Evolutionary conservation across 805 yeast species (phyloP).

Genomic region (Kodamaea laetipori): DNA sequence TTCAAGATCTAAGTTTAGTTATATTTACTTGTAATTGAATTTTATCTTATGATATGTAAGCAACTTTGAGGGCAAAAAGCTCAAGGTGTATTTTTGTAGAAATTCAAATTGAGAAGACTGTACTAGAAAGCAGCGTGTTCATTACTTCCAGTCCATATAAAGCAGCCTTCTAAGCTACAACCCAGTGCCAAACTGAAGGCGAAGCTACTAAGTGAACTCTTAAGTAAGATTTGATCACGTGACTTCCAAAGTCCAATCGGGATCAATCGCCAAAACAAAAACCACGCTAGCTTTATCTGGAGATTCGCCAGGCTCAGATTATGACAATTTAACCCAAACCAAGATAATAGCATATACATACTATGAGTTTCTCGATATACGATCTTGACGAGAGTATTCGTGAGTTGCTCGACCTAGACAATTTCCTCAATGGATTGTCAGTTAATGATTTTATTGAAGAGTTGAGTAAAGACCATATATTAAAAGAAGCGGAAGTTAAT

Average conservation of each 20-base stretch:
- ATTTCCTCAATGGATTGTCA: slow-evolving; percentile 67
- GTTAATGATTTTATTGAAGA: slow-evolving; percentile 81
- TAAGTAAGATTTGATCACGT: too few species aligned
- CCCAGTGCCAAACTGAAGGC: too few species aligned
- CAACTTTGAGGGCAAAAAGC: too few species aligned
- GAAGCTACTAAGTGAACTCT: too few species aligned
- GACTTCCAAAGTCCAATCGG: too few species aligned
- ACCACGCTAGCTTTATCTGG: too few species aligned
- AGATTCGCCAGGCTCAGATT: not conserved
- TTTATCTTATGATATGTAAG: not conserved
- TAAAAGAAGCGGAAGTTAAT: slow-evolving; percentile 52
- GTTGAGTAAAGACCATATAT: slow-evolving; percentile 66
- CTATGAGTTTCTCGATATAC: slow-evolving; percentile 44
- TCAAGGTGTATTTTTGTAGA: too few species aligned
- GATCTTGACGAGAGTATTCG: slow-evolving; percentile 67
- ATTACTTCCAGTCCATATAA: too few species aligned
- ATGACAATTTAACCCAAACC: not conserved
- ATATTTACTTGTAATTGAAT: not conserved
- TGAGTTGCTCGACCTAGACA: slow-evolving; percentile 56
- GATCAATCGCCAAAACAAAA: too few species aligned
- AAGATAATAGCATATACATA: not conserved
- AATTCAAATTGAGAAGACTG: too few species aligned
- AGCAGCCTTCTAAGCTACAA: too few species aligned
- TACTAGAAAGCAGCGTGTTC: too few species aligned
- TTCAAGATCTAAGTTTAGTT: slow-evolving; percentile 49